Conservation (phyloP, 73 alveolate species). For the Stentor coeruleus region DNA sequence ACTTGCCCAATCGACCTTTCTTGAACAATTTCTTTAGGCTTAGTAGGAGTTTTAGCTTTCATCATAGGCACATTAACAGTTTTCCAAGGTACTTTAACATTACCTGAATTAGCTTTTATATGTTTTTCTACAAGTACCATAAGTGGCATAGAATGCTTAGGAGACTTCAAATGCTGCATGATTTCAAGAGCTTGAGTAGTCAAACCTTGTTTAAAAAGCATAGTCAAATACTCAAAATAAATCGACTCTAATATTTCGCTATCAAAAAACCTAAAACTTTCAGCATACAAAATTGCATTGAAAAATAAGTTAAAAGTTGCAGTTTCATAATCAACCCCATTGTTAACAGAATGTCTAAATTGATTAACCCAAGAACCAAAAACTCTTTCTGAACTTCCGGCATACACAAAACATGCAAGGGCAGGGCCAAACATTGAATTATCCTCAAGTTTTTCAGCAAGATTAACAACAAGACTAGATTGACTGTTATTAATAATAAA, state of each 20-base stretch:
- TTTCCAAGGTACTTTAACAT: constrained; percentile 6
- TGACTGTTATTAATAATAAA: constrained; percentile 40
- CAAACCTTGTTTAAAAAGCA: not conserved
- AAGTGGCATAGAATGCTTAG: constrained; percentile 5
- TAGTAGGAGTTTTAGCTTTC: not conserved
- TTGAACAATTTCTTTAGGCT: not conserved
- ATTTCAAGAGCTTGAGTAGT: not conserved
- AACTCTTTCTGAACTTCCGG: constrained; percentile 49
- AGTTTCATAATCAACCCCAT: constrained; percentile 39
- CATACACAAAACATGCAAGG: constrained; percentile 61
- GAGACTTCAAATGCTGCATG: not conserved
- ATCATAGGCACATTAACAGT: not conserved
- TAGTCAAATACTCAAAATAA: not conserved
- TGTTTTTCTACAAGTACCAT: not conserved
- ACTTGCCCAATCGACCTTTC: not conserved
- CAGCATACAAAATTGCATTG: not conserved
- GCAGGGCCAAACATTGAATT: constrained; percentile 71
- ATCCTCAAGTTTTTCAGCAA: constrained; percentile 64
- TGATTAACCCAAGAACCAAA: constrained; percentile 56
- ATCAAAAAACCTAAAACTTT: not conserved
- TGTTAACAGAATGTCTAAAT: constrained; percentile 28
- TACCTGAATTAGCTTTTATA: constrained; percentile 4
- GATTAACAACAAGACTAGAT: constrained; percentile 31
- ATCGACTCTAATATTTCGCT: not conserved
- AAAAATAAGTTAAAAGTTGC: not conserved